Conservation (phyloP, 345 rosid species). For the Cardiospermum halicacabum region DNA sequence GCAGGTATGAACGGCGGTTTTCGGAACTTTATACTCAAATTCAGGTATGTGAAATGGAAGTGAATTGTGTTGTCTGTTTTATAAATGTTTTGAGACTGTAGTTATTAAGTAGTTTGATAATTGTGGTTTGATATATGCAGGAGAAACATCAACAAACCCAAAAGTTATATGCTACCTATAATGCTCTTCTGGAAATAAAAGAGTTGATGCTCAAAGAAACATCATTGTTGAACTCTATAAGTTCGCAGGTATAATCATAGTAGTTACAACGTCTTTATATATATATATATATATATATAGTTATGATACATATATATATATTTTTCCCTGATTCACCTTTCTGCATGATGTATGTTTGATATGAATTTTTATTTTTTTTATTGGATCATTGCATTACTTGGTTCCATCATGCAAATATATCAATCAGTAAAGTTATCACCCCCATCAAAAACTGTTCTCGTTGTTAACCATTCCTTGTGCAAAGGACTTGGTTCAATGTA, state of each 20-base stretch:
- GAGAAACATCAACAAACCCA: conserved; percentile 73
- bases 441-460: too few relatives aligned
- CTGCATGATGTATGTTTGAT: neutral
- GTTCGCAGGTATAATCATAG: conserved; percentile 55
- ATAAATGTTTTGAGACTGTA: too few relatives aligned
- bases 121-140: conserved; percentile 29
- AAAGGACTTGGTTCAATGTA: too few relatives aligned
- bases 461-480: neutral
- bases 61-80: neutral
- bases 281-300: too few relatives aligned
- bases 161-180: conserved; percentile 75
- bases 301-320: neutral
- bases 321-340: neutral
- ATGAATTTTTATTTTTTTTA: neutral
- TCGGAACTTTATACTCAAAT: conserved; percentile 72
- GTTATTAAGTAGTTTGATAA: too few relatives aligned
- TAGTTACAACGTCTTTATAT: neutral
- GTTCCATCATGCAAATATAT: neutral
- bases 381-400: neutral
- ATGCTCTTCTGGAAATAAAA: conserved; percentile 77
- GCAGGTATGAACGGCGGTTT: conserved; percentile 74
- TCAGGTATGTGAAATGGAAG: conserved; percentile 41
- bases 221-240: conserved; percentile 70
- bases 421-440: too few relatives aligned
- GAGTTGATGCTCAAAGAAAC: conserved; percentile 86